phyloP scores from a whole-genome alignment of 345 rosid genomes.

The Brassica carinata region DNA sequence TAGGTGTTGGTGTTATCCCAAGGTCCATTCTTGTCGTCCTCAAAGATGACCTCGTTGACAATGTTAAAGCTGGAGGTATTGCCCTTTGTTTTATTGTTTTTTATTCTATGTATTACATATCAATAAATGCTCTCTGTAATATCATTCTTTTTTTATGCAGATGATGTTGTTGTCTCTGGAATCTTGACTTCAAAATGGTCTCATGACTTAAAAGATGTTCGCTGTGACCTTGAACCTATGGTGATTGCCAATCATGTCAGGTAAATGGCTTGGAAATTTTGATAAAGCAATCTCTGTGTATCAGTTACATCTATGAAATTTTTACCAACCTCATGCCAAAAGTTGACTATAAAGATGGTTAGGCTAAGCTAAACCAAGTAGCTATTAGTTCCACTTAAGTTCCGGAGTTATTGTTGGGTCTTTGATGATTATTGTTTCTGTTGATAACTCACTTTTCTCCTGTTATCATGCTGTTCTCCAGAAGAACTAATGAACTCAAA shows the following conservation, averaged over 20 bases:
- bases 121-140: not conserved
- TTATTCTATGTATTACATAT: not conserved
- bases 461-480: slow-evolving; percentile 28
- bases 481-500: slow-evolving; percentile 90
- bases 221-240: slow-evolving; percentile 90
- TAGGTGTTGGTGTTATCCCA: slow-evolving; percentile 96
- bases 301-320: not conserved
- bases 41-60: slow-evolving; percentile 94
- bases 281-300: not conserved
- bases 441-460: slow-evolving; percentile 13
- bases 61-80: slow-evolving; percentile 95
- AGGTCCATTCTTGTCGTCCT: slow-evolving; percentile 77
- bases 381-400: slow-evolving; percentile 3
- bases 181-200: slow-evolving; percentile 94
- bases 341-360: not conserved
- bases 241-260: slow-evolving; percentile 84
- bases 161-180: slow-evolving; percentile 86
- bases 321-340: not conserved
- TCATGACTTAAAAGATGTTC: slow-evolving; percentile 86
- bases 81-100: not conserved
- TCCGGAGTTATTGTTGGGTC: not conserved
- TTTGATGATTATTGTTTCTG: not conserved
- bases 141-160: slow-evolving; percentile 42
- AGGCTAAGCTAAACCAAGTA: slow-evolving; percentile 1
- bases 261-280: slow-evolving; percentile 43